Percentiles rank a stretch among this genome's conserved stretches.
These are phyloP conservation scores for Jamesozyma spencerorum DNA, from an alignment of 805 yeast species.

Conservation along the genomic window DNA sequence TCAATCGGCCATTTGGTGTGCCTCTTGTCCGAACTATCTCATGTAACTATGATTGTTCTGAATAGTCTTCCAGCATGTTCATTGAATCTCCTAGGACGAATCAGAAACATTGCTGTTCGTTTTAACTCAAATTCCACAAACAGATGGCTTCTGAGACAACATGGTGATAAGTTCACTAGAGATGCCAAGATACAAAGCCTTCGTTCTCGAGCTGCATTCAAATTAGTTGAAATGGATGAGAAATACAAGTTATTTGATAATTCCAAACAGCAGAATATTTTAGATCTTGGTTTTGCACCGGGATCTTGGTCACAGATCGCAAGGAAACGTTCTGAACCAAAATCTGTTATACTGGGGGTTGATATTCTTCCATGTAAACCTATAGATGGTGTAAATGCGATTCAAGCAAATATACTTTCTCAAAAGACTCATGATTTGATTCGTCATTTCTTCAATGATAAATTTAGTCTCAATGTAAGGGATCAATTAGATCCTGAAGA, in stretches of 20 bases:
- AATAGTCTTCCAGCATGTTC: too few species aligned
- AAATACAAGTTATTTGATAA: conserved; percentile 50
- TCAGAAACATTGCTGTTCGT: conserved; percentile 1
- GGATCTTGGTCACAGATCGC: conserved; percentile 94
- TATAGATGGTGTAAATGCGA: conserved; percentile 65
- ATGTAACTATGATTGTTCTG: not conserved
- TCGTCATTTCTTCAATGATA: conserved; percentile 38
- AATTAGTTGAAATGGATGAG: conserved; percentile 64
- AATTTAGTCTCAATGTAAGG: conserved; percentile 24
- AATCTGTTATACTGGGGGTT: conserved; percentile 63
- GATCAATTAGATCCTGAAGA: conserved; percentile 21
- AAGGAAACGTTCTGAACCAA: conserved; percentile 38
- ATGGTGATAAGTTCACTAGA: conserved; percentile 52
- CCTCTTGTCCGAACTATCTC: too few species aligned
- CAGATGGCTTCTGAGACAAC: conserved; percentile 69
- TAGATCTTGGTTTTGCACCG: conserved; percentile 89
- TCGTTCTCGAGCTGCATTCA: conserved; percentile 86
- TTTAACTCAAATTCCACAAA: conserved; percentile 43
- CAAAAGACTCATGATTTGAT: conserved; percentile 51
- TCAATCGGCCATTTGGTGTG: too few species aligned
- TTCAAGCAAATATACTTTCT: conserved; percentile 84
- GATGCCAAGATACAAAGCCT: conserved; percentile 56
- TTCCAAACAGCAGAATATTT: conserved; percentile 41
- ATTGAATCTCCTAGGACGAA: too few species aligned
- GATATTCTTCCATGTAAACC: conserved; percentile 75